Evolutionary conservation across 768 basidiomycete species (phyloP), one percentile per base, ranked within the genome.

Genomic region (Phlebiopsis flavidoalba): DNA sequence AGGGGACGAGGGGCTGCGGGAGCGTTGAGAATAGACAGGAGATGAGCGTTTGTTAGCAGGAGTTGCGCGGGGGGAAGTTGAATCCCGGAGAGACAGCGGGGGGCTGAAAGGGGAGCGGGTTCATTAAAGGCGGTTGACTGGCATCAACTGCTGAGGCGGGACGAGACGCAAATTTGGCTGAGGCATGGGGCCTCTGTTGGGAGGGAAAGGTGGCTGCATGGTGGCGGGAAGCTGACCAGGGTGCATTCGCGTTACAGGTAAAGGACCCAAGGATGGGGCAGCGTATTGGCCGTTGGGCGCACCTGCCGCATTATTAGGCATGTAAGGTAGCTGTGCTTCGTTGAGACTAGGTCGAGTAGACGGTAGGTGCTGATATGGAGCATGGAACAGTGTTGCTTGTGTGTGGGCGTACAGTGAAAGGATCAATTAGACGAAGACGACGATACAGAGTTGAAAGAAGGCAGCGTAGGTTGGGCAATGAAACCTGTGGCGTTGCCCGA

Each of bases 261-360:
- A 35, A 22, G 43, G 63, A n/a, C 48, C 51, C 15, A 47, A 52
- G 52, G 47, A 53, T 45, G 52, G 54, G 47, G 62, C 12, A 61
- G 53, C 37, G 60, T 50, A 31, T 11, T 60, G 59, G 17, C 48
- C 21, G 17, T 59, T 33, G 8, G 63, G 69, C 22, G 46, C 14
- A 15, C 53, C 70, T 54, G 73, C 62, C 50, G 73, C 72, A 64
- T 79, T 78, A 43, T 21, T 46, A n/a, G 58, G 12, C 66, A 79
- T 64, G 22, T 74, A 69, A 49, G 80, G 74, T 43, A 84, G 68
- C 56, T 84, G 82, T 36, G 72, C 75, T 60, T 85, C 83, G 59
- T 76, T 78, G 76, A 86, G 76, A 63, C 78, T 84, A 58, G 76
- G 74, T 53, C 77, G 80, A 6, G 64, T 64, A 12, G 64, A 59